Conservation (phyloP, 768 basidiomycete species). For the Lactarius pseudohatsudake region DNA sequence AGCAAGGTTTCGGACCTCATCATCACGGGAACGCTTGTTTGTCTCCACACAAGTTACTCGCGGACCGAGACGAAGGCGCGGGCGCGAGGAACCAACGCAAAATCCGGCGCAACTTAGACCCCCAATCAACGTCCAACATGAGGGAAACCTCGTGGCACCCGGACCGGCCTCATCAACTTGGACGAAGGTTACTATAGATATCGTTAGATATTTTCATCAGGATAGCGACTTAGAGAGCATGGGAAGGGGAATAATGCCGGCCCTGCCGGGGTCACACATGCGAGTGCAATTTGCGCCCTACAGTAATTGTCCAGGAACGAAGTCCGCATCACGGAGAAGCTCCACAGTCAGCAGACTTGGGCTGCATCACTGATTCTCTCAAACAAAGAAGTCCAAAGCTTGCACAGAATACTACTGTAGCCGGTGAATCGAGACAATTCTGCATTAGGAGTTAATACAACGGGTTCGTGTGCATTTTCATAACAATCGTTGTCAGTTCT, state of each 20-base stretch:
- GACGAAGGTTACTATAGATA: too few relatives aligned
- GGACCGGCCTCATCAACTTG: not conserved
- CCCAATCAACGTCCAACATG: not conserved
- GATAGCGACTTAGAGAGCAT: not conserved
- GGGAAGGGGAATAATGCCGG: not conserved
- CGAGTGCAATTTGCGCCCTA: not conserved
- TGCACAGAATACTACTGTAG: not conserved
- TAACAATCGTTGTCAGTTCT: not conserved
- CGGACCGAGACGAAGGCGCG: not conserved
- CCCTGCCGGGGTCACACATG: not conserved
- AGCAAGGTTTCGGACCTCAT: not conserved
- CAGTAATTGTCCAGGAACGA: not conserved
- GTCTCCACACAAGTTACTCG: not conserved
- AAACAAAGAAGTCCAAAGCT: not conserved
- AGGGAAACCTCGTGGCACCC: not conserved
- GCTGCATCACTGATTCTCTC: not conserved
- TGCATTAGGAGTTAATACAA: constrained; percentile 7
- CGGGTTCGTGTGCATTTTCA: not conserved
- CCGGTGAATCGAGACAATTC: not conserved
- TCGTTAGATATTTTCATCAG: too few relatives aligned
- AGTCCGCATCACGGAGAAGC: not conserved
- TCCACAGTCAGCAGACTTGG: not conserved
- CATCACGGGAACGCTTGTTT: not conserved
- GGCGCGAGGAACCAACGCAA: not conserved
- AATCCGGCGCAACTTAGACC: not conserved